A percentile compares a stretch with the other conserved stretches of the same genome.
These are phyloP conservation scores for Solanum hybrid DNA, from an alignment of 305 asterid genomes.

Conservation along the genomic window DNA sequence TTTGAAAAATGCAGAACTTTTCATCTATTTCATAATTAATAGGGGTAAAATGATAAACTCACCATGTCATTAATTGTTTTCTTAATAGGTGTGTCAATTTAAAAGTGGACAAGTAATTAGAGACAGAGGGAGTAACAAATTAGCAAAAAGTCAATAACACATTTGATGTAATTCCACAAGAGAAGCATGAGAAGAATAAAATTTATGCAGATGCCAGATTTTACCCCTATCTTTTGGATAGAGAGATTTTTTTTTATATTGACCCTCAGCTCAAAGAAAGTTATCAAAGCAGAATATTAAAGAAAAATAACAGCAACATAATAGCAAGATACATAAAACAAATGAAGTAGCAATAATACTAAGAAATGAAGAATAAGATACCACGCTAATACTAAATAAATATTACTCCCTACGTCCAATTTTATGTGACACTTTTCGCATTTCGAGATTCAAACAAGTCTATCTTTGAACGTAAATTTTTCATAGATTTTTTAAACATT, in stretches of 20 bases:
- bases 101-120: too few species aligned
- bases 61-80: too few species aligned
- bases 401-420: too few species aligned
- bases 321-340: neutral
- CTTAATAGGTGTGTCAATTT: too few species aligned
- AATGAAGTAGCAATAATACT: neutral
- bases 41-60: too few species aligned
- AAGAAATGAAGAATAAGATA: neutral
- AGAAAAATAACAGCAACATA: neutral
- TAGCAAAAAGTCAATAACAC: neutral
- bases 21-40: too few species aligned
- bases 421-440: too few species aligned
- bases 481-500: too few species aligned
- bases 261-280: neutral
- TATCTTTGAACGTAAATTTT: too few species aligned
- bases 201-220: neutral
- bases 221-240: neutral
- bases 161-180: neutral
- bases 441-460: too few species aligned
- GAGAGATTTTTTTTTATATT: neutral
- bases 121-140: too few species aligned
- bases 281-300: neutral
- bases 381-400: neutral
- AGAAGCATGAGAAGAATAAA: neutral
- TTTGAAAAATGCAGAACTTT: too few species aligned